phyloP scores from a whole-genome alignment of 2,329 filamentous ascomycete genomes.

The Cladosporium sphaerospermum region DNA sequence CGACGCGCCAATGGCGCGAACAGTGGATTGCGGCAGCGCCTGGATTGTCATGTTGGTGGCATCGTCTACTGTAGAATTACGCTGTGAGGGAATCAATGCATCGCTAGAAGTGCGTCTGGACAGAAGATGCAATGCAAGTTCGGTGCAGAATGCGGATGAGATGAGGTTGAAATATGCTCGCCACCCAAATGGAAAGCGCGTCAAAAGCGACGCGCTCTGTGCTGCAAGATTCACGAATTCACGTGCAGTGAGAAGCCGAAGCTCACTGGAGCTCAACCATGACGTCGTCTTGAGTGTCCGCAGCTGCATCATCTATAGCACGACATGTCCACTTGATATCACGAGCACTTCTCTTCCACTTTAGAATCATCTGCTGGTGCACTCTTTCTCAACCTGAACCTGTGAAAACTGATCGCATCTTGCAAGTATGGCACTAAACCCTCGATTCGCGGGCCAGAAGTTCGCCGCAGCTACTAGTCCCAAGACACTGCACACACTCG shows the following conservation, averaged over 20 bases:
- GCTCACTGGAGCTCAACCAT: no score
- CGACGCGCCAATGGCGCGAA: constrained; percentile 55
- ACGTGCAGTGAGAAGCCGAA: no score
- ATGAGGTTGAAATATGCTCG: neutral
- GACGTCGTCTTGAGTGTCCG: no score
- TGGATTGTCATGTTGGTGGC: constrained; percentile 32
- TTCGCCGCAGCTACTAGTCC: constrained; percentile 43
- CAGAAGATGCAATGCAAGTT: no score
- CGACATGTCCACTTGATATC: neutral
- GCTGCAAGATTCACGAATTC: no score
- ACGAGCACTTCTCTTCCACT: neutral
- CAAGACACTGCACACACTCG: constrained; percentile 47
- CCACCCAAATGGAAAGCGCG: neutral
- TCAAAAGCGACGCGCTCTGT: no score
- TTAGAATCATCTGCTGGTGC: no score
- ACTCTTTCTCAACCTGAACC: no score
- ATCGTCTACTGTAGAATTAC: neutral
- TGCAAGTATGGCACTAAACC: constrained; percentile 62
- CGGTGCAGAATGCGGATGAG: no score
- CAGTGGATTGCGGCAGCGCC: constrained; percentile 36
- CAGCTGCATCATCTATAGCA: neutral
- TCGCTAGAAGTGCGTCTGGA: neutral
- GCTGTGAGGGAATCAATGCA: neutral
- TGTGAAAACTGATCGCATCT: neutral
- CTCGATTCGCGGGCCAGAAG: constrained; percentile 69